phyloP scores from a whole-genome alignment of 164 flowering plant species.

The Tetrastigma voinierianum region DNA sequence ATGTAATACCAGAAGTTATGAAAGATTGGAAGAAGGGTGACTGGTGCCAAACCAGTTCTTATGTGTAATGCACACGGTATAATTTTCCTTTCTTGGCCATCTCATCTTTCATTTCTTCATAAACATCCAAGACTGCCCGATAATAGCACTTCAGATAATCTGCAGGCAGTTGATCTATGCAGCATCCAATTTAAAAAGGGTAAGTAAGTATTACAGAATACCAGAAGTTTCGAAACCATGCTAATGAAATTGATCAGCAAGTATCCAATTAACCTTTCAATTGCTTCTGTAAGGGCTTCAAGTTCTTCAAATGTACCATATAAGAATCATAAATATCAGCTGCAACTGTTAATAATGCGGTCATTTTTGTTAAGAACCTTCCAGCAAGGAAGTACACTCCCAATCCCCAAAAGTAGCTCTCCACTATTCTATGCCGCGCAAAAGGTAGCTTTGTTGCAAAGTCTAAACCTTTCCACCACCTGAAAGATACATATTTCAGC shows the following conservation, averaged over 20 bases:
- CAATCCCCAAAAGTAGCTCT: too few relatives aligned
- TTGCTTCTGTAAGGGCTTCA: conserved; percentile 11
- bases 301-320: conserved; percentile 16
- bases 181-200: conserved; percentile 30
- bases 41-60: conserved; percentile 20
- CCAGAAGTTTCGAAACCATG: too few relatives aligned
- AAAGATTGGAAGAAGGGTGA: too few relatives aligned
- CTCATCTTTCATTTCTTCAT: conserved; percentile 19
- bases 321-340: conserved; percentile 32
- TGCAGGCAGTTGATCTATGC: conserved; percentile 18
- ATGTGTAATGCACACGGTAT: conserved; percentile 13
- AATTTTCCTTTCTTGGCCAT: conserved; percentile 10
- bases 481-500: neutral
- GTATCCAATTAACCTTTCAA: too few relatives aligned
- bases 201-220: too few relatives aligned
- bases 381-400: conserved; percentile 15
- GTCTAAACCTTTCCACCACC: too few relatives aligned
- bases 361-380: conserved; percentile 15
- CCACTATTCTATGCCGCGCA: too few relatives aligned
- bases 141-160: conserved; percentile 13
- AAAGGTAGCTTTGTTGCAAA: too few relatives aligned
- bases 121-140: conserved; percentile 20
- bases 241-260: too few relatives aligned
- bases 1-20: too few relatives aligned
- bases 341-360: neutral